These are phyloP conservation scores for Lagerstroemia speciosa DNA, from an alignment of 345 rosid genomes.

Conservation along the genomic window DNA sequence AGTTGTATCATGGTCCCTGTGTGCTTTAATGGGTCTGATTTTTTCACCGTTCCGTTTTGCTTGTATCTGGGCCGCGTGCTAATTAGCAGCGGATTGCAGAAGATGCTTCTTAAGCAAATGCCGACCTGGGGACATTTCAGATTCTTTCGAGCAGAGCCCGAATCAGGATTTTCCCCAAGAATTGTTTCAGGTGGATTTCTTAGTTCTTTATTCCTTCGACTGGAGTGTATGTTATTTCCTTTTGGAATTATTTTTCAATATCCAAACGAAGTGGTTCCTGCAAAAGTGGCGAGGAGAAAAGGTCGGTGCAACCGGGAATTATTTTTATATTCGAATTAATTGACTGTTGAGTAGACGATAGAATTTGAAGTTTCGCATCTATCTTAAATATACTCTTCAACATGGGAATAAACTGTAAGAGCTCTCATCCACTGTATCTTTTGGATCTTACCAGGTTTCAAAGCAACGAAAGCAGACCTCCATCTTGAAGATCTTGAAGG, in stretches of 20 bases:
- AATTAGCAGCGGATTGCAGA: conserved; percentile 22
- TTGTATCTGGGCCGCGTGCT: not conserved
- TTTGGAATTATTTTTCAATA: not conserved
- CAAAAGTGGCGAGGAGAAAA: not conserved
- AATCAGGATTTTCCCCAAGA: conserved; percentile 20
- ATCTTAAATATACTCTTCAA: not conserved
- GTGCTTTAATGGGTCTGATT: not conserved
- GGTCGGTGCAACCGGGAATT: not conserved
- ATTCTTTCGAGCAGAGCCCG: conserved; percentile 19
- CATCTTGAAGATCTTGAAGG: conserved; percentile 49
- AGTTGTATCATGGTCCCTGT: not conserved
- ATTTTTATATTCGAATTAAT: not conserved
- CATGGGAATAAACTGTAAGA: not conserved
- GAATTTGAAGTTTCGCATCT: not conserved
- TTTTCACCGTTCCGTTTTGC: not conserved
- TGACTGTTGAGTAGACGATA: not conserved
- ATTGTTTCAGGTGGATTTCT: conserved; percentile 28
- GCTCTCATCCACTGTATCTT: not conserved
- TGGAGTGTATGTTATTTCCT: not conserved
- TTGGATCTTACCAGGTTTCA: conserved; percentile 24
- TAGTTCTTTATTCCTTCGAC: not conserved
- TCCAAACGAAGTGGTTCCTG: not conserved
- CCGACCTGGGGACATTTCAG: conserved; percentile 34
- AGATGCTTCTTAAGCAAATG: conserved; percentile 29
- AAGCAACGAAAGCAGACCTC: conserved; percentile 23